Conservation (phyloP, 352 stramenopile genomes). For the Phytophthora brassicae region DNA sequence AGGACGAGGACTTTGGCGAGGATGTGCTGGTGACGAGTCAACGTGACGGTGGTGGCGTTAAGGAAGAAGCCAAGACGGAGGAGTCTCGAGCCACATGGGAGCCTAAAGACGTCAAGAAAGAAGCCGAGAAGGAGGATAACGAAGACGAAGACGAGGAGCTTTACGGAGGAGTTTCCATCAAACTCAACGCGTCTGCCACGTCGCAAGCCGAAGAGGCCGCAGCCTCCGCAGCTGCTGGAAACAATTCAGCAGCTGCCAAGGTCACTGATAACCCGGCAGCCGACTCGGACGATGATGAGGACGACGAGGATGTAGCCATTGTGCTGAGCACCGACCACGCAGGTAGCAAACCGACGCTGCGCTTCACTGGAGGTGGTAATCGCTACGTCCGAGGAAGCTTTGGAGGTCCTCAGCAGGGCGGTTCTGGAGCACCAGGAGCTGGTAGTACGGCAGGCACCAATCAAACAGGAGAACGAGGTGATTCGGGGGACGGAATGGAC, state of each 20-base stretch:
- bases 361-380: conserved; percentile 76
- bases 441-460: conserved; percentile 2
- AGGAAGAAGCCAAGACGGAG: conserved; percentile 35
- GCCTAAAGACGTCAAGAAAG: conserved; percentile 7
- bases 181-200: conserved; percentile 47
- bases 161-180: conserved; percentile 79
- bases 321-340: conserved; percentile 68
- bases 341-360: conserved; percentile 68
- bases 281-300: conserved; percentile 81
- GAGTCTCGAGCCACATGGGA: conserved; percentile 34
- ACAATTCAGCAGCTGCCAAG: not conserved
- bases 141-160: conserved; percentile 79
- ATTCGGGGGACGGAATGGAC: conserved; percentile 45
- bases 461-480: conserved; percentile 20
- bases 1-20: conserved; percentile 84
- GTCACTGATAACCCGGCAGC: conserved; percentile 26
- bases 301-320: conserved; percentile 85
- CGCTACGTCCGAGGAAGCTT: conserved; percentile 76
- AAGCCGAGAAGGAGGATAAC: conserved; percentile 37
- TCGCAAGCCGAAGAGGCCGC: conserved; percentile 23
- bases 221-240: conserved; percentile 11
- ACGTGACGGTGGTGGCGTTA: conserved; percentile 12
- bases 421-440: conserved; percentile 16
- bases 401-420: conserved; percentile 36
- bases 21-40: conserved; percentile 64